These are phyloP conservation scores for Stemphylium vesicarium DNA, from an alignment of 2,329 filamentous ascomycete species.

Conservation along the genomic window DNA sequence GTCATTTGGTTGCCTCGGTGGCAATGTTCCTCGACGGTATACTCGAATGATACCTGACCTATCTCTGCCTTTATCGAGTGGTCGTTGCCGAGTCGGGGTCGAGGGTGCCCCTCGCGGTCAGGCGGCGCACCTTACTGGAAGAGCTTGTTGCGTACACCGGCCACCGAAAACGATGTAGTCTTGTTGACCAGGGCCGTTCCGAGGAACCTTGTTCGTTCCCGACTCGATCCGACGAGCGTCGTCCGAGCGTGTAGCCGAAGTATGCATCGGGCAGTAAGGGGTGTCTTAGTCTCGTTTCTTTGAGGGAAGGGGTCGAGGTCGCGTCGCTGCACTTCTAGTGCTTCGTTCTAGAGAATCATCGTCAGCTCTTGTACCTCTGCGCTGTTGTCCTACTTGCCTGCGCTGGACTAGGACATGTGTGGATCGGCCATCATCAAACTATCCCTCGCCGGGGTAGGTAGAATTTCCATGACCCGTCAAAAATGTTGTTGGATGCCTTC, in stretches of 20 bases:
- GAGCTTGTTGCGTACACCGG: neutral
- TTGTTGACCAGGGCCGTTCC: neutral
- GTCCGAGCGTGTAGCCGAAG: neutral
- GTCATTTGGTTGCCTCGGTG: neutral
- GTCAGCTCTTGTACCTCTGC: neutral
- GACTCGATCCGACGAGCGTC: neutral
- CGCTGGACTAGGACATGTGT: neutral
- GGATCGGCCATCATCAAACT: neutral
- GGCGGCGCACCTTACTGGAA: neutral
- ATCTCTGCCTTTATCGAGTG: neutral
- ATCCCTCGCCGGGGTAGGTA: neutral
- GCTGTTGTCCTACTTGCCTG: neutral
- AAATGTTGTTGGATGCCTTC: neutral
- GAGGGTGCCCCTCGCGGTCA: neutral
- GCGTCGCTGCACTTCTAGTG: neutral
- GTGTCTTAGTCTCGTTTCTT: neutral
- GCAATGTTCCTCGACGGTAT: neutral
- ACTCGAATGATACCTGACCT: neutral
- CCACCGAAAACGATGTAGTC: too few relatives aligned
- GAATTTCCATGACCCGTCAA: neutral
- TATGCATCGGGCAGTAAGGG: neutral
- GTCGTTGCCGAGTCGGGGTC: too few relatives aligned
- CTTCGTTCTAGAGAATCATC: neutral
- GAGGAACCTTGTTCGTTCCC: neutral
- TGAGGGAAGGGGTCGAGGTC: neutral